Conservation (phyloP, 1,139 yeast genomes). For the Geotrichum klebahnii region DNA sequence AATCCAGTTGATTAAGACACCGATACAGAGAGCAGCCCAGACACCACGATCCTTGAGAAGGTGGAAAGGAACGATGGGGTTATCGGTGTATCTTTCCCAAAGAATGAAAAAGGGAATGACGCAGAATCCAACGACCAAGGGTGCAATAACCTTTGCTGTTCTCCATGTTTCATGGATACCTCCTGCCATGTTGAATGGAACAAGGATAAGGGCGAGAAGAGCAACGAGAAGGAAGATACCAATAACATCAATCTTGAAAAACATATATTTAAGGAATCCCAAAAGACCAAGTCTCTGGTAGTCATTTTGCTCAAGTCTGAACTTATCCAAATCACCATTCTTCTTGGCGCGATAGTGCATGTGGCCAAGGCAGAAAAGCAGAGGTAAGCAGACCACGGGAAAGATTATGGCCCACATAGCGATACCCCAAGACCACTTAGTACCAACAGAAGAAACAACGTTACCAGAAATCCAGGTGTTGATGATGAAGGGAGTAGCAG, state of each 20-base stretch:
- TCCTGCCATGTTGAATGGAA: slow-evolving; percentile 57
- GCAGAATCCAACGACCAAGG: slow-evolving; percentile 59
- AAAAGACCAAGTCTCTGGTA: slow-evolving; percentile 32
- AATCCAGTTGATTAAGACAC: slow-evolving; percentile 52
- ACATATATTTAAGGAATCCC: slow-evolving; percentile 34
- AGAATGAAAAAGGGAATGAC: slow-evolving; percentile 50
- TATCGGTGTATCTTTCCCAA: slow-evolving; percentile 55
- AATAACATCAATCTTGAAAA: slow-evolving; percentile 52
- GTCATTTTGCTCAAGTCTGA: slow-evolving; percentile 34
- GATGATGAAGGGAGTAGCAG: slow-evolving; percentile 66
- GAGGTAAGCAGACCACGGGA: slow-evolving; percentile 61
- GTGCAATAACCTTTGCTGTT: slow-evolving; percentile 56
- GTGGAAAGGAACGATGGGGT: slow-evolving; percentile 57
- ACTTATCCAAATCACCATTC: slow-evolving; percentile 46
- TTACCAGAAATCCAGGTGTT: slow-evolving; percentile 75
- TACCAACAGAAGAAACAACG: slow-evolving; percentile 43
- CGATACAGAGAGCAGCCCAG: slow-evolving; percentile 57
- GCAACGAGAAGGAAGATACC: slow-evolving; percentile 52
- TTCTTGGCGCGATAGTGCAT: slow-evolving; percentile 54
- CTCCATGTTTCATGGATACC: slow-evolving; percentile 52
- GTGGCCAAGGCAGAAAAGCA: slow-evolving; percentile 51
- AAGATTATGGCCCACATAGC: slow-evolving; percentile 79
- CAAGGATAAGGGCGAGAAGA: slow-evolving; percentile 51
- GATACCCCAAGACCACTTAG: slow-evolving; percentile 65
- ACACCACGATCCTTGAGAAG: slow-evolving; percentile 64